A percentile compares a stretch with the other conserved stretches of the same genome.
These are phyloP conservation scores for Thermomyces lanuginosus DNA, from an alignment of 2,329 filamentous ascomycete genomes.

Conservation along the genomic window DNA sequence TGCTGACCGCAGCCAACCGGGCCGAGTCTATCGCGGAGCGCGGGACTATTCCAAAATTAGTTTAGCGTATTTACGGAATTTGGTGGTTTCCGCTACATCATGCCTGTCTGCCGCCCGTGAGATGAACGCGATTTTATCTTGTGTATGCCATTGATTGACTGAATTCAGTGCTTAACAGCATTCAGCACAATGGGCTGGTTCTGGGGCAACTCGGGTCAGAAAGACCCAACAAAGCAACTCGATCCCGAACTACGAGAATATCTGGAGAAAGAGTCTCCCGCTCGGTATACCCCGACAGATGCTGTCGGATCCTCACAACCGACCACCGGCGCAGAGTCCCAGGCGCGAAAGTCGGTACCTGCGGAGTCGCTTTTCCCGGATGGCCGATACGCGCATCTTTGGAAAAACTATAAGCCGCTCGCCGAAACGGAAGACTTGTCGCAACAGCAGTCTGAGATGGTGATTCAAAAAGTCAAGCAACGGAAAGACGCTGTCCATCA, in stretches of 20 bases:
- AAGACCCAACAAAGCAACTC: slow-evolving; percentile 54
- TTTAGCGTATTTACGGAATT: too few relatives aligned
- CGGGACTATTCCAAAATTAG: too few relatives aligned
- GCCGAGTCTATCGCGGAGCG: too few relatives aligned
- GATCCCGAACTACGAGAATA: slow-evolving; percentile 74
- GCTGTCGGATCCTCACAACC: slow-evolving; percentile 9
- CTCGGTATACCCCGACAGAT: slow-evolving; percentile 14
- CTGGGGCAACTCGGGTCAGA: slow-evolving; percentile 34
- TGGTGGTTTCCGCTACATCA: too few relatives aligned
- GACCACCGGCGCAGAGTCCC: slow-evolving; percentile 11
- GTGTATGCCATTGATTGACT: too few relatives aligned
- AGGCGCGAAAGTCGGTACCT: slow-evolving; percentile 15
- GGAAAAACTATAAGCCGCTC: slow-evolving; percentile 76
- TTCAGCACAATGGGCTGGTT: slow-evolving; percentile 43
- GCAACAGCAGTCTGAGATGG: slow-evolving; percentile 63
- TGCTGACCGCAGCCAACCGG: too few relatives aligned
- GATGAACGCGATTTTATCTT: too few relatives aligned
- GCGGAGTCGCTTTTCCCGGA: slow-evolving; percentile 47
- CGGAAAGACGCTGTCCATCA: slow-evolving; percentile 60
- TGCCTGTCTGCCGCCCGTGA: too few relatives aligned
- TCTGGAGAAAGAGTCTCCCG: slow-evolving; percentile 66
- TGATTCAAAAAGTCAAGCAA: slow-evolving; percentile 71
- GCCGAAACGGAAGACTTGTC: slow-evolving; percentile 52
- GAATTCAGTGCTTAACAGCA: too few relatives aligned
- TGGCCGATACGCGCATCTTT: slow-evolving; percentile 68